Percentiles rank a stretch among this genome's conserved stretches.
phyloP scores from a whole-genome alignment of 1,284 basidiomycete genomes.

The Microstroma glucosiphilum region DNA sequence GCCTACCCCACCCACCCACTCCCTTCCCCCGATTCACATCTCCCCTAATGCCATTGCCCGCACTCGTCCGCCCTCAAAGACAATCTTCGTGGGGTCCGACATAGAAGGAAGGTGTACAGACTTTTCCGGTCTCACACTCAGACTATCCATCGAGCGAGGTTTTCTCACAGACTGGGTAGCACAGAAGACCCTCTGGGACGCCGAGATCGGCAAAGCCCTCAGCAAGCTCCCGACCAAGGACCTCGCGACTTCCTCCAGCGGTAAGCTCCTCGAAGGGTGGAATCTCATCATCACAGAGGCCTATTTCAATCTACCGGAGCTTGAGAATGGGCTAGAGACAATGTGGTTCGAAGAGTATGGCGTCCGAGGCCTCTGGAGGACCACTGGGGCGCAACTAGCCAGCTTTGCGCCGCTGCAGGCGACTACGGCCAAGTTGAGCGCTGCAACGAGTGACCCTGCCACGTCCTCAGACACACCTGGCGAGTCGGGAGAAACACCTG shows the following conservation, averaged over 20 bases:
- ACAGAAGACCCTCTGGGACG: constrained; percentile 44
- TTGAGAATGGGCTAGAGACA: constrained; percentile 85
- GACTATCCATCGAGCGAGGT: constrained; percentile 39
- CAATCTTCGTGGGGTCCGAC: constrained; percentile 22
- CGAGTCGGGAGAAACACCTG: not conserved
- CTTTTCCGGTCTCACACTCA: constrained; percentile 36
- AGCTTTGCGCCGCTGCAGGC: constrained; percentile 2
- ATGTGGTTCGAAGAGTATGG: constrained; percentile 95
- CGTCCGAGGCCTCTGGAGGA: constrained; percentile 70
- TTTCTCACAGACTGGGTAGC: constrained; percentile 45
- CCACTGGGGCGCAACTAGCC: constrained; percentile 18
- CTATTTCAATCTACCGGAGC: constrained; percentile 82
- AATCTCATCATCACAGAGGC: constrained; percentile 73
- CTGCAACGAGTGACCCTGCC: not conserved
- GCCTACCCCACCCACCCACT: not conserved
- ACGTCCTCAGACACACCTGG: not conserved
- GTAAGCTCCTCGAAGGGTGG: constrained; percentile 17
- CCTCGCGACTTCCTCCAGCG: not conserved
- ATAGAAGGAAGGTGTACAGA: constrained; percentile 31
- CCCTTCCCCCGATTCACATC: constrained; percentile 1
- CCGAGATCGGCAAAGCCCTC: constrained; percentile 23
- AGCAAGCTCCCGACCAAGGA: constrained; percentile 5
- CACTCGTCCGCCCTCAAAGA: constrained; percentile 1
- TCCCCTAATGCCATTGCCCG: constrained; percentile 19
- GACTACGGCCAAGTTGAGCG: not conserved